These are phyloP conservation scores for Porphyridium purpureum DNA, from an alignment of 23 red algal species.

Conservation along the genomic window DNA sequence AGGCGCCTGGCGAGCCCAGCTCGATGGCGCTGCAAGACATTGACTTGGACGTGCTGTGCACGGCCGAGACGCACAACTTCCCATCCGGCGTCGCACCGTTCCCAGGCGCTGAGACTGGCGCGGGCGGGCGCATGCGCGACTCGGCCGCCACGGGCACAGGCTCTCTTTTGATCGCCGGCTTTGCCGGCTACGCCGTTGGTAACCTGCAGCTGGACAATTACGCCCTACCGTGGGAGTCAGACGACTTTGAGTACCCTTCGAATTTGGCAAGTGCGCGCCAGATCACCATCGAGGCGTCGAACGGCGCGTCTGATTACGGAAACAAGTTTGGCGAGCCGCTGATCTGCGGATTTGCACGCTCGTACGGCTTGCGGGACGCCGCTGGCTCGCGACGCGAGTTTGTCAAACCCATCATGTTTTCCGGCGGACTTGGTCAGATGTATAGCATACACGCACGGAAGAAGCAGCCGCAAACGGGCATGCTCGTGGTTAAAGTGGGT, in stretches of 20 bases:
- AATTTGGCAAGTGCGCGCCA: conserved; percentile 62
- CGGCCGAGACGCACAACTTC: conserved; percentile 99
- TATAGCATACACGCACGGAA: conserved; percentile 71
- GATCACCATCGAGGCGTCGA: conserved; percentile 72
- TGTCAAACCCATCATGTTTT: conserved; percentile 99
- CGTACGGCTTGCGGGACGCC: conserved; percentile 42
- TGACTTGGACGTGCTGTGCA: conserved; percentile 73
- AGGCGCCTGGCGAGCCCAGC: conserved; percentile 18
- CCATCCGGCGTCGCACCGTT: conserved; percentile 95
- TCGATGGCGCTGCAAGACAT: not conserved
- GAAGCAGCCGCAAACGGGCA: conserved; percentile 15
- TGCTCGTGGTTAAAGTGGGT: conserved; percentile 90
- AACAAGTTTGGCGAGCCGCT: conserved; percentile 99
- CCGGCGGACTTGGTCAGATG: conserved; percentile 91
- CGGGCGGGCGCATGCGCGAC: conserved; percentile 90
- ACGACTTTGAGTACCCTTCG: conserved; percentile 58
- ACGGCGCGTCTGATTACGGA: conserved; percentile 95
- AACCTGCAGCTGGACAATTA: conserved; percentile 69
- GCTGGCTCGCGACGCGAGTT: conserved; percentile 60
- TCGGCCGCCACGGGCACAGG: conserved; percentile 86
- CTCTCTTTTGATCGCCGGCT: conserved; percentile 58
- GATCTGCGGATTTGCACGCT: conserved; percentile 66
- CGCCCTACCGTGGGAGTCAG: conserved; percentile 48
- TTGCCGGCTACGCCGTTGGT: conserved; percentile 85
- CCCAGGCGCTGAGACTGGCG: conserved; percentile 92